Base-by-base conservation (phyloP, 495 filamentous ascomycete species). In the Aspergillus funiculosus region DNA sequence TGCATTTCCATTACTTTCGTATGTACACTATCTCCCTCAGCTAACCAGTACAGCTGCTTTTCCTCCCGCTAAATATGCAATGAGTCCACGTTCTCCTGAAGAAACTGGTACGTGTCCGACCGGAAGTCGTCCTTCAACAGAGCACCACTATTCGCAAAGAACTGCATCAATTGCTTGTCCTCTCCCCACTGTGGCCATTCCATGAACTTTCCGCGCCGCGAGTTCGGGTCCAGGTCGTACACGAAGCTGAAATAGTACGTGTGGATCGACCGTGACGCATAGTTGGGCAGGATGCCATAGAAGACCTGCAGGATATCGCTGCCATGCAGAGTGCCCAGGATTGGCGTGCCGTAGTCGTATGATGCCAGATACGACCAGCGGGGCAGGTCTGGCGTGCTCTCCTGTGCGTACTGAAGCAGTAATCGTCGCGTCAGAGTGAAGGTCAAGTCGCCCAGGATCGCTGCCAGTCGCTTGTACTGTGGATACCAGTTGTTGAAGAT, bases 301-400 rank as follows among this genome's bases (percentile, higher is more conserved):
- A 85, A 85, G 0, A 86, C 75, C 56, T 81, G 82, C 8, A 81
- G 43, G 5, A 87, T 50, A 48, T 89, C 85, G 10, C 68, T 74
- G 15, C 68, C 81, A 61, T 89, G 85, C 65, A 84, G 85, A 0
- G 84, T 88, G 8, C 85, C 86, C 0, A 88, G 54, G 34, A 87
- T 68, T 0, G 85, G 81, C 0, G 79, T 82, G 13, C 81, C 82
- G 48, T 77, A 77, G 65, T 82, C 62, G 61, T 86, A 88, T 5
- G 78, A 76, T 1, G 77, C 57, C 0, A 87, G 72, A 61, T 89
- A 89, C 1, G 82, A 86, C 83, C 84, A 89, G 10, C 64, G 63
- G 0, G 76, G 76, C 2, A 86, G 75, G 21, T 67, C 44, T 0
- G 81, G 78, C 21, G 77, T 74, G 18, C 61, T 67, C 2, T 65